Evolutionary conservation across 306 rosid species (phyloP).

Genomic region (Citrullus amarus): DNA sequence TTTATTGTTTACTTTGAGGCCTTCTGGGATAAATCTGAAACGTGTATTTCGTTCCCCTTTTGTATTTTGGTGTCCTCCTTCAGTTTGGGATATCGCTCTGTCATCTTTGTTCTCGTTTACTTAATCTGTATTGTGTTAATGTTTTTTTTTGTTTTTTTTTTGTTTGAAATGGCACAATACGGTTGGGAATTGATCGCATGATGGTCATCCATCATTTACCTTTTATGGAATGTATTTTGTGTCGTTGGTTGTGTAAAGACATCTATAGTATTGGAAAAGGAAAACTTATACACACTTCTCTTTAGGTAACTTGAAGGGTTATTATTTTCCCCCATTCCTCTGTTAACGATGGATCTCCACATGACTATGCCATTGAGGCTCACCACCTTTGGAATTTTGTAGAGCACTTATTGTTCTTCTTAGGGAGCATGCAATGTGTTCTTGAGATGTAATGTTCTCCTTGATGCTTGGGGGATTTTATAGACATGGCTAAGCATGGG

Average conservation of each 20-base stretch:
- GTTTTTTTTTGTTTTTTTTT: background rate
- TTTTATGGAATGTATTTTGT: background rate
- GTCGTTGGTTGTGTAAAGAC: background rate
- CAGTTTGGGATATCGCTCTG: background rate
- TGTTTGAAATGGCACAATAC: background rate
- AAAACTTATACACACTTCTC: background rate
- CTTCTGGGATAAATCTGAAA: background rate
- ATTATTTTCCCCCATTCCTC: background rate
- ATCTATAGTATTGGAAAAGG: background rate
- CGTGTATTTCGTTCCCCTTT: background rate
- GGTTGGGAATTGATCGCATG: background rate
- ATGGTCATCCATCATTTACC: background rate
- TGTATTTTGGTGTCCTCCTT: background rate
- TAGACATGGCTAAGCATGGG: background rate
- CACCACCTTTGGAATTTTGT: background rate
- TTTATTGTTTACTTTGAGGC: background rate
- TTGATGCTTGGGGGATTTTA: background rate
- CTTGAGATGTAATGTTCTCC: background rate
- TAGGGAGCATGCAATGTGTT: background rate
- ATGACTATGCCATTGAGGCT: background rate
- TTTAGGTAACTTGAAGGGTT: background rate
- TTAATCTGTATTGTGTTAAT: background rate
- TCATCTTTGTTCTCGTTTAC: background rate
- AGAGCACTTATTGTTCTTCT: background rate
- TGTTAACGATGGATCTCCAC: background rate